phyloP scores from a whole-genome alignment of 805 yeast species.

The Yamadazyma olivae region DNA sequence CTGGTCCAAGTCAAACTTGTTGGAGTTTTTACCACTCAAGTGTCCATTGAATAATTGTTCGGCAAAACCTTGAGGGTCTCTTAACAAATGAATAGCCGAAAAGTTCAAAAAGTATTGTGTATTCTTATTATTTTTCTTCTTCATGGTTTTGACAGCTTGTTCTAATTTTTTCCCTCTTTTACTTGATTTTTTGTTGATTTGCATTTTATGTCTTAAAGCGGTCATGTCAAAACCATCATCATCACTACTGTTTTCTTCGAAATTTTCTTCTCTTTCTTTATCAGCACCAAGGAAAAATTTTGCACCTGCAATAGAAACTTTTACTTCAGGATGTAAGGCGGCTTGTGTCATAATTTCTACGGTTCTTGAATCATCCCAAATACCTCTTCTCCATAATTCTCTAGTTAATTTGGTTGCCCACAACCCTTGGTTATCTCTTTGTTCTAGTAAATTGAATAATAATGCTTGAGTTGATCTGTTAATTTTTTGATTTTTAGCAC shows the following conservation, averaged over 20 bases:
- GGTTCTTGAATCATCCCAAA: slow-evolving; percentile 96
- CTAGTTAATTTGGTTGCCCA: slow-evolving; percentile 97
- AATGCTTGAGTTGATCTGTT: slow-evolving; percentile 90
- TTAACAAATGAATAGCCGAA: slow-evolving; percentile 87
- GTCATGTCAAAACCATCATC: slow-evolving; percentile 75
- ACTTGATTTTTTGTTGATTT: slow-evolving; percentile 75
- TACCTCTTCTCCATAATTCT: slow-evolving; percentile 95
- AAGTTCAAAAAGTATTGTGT: slow-evolving; percentile 77
- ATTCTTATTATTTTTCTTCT: slow-evolving; percentile 60
- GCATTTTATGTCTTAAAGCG: slow-evolving; percentile 74
- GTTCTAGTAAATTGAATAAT: slow-evolving; percentile 80
- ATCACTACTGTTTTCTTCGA: slow-evolving; percentile 72
- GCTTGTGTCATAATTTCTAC: slow-evolving; percentile 99
- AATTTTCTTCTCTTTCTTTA: slow-evolving; percentile 82
- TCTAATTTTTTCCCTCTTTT: slow-evolving; percentile 81
- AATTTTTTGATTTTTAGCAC: slow-evolving; percentile 85
- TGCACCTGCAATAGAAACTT: slow-evolving; percentile 88
- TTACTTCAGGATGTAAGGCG: slow-evolving; percentile 79
- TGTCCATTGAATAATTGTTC: slow-evolving; percentile 75
- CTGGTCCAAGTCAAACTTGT: slow-evolving; percentile 80
- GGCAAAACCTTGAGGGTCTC: slow-evolving; percentile 98
- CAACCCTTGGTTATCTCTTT: slow-evolving; percentile 72
- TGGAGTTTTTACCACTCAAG: slow-evolving; percentile 63
- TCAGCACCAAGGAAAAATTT: slow-evolving; percentile 93
- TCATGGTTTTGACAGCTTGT: slow-evolving; percentile 63